Conservation (phyloP, 768 basidiomycete genomes). For the Tulasnella sp. region DNA sequence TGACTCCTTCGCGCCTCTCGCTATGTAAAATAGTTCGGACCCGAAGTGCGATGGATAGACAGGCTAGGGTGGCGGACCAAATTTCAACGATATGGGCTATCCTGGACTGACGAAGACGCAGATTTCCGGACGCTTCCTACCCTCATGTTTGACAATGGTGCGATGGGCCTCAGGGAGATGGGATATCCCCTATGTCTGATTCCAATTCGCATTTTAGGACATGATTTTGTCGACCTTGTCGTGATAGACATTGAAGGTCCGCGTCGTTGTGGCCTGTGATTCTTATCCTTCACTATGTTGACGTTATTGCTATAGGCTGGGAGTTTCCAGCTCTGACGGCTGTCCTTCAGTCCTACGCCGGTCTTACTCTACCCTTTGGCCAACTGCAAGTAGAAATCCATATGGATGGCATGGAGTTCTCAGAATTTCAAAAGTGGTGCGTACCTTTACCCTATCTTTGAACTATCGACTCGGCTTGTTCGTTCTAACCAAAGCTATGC, state of each 20-base stretch:
- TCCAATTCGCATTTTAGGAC: slow-evolving; percentile 31
- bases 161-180: too few species aligned
- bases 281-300: too few species aligned
- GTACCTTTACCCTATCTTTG: not conserved
- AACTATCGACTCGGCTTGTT: not conserved
- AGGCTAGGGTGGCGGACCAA: slow-evolving; percentile 25
- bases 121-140: slow-evolving; percentile 31
- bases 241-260: slow-evolving; percentile 16
- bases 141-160: slow-evolving; percentile 20
- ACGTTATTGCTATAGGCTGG: slow-evolving; percentile 15
- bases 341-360: not conserved
- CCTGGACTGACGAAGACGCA: slow-evolving; percentile 38
- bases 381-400: slow-evolving; percentile 18
- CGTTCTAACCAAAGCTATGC: not conserved
- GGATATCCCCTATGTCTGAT: too few species aligned
- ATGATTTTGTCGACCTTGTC: slow-evolving; percentile 14
- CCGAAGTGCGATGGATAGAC: slow-evolving; percentile 5
- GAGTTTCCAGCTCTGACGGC: slow-evolving; percentile 10
- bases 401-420: slow-evolving; percentile 36
- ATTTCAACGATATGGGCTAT: slow-evolving; percentile 35
- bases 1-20: too few species aligned
- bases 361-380: slow-evolving; percentile 21
- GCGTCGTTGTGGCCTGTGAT: too few species aligned
- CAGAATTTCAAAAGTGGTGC: slow-evolving; percentile 43
- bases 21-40: not conserved